Conservation (phyloP, 148 eudicot genomes). For the Rhododendron griersonianum region DNA sequence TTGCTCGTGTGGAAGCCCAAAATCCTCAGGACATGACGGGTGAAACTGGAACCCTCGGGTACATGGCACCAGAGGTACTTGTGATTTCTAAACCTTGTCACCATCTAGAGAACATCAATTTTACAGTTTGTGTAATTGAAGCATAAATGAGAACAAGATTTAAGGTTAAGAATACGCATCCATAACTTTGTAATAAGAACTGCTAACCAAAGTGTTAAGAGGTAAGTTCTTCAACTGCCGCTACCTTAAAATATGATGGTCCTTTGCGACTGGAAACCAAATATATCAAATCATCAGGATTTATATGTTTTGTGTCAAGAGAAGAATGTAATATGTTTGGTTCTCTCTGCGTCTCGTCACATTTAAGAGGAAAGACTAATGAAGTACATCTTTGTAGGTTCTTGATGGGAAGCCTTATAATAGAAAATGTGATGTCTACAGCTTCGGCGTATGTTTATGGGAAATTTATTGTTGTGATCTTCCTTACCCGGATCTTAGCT, state of each 20-base stretch:
- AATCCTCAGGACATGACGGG: conserved; percentile 96
- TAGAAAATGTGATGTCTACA: conserved; percentile 88
- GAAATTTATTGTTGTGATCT: conserved; percentile 89
- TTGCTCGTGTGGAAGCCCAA: conserved; percentile 95
- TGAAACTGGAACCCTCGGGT: conserved; percentile 86
- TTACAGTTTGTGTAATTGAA: not conserved
- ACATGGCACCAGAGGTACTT: conserved; percentile 96
- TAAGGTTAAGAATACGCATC: not conserved
- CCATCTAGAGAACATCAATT: not conserved
- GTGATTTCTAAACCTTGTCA: not conserved
- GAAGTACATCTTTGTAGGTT: conserved; percentile 46
- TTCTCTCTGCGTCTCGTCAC: not conserved
- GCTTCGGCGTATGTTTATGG: conserved; percentile 95
- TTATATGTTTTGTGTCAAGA: not conserved
- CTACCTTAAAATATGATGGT: not conserved
- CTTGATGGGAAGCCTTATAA: conserved; percentile 87
- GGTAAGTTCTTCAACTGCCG: not conserved
- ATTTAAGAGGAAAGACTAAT: not conserved
- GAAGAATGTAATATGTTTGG: not conserved
- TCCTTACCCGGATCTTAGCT: conserved; percentile 78
- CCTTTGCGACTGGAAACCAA: not conserved
- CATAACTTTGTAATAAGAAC: not conserved
- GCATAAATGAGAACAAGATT: not conserved
- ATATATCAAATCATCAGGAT: not conserved
- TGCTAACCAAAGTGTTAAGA: not conserved